Evolutionary conservation across 345 rosid species (phyloP), one percentile per base, ranked within the genome.

Genomic region (Bruguiera gymnorhiza): DNA sequence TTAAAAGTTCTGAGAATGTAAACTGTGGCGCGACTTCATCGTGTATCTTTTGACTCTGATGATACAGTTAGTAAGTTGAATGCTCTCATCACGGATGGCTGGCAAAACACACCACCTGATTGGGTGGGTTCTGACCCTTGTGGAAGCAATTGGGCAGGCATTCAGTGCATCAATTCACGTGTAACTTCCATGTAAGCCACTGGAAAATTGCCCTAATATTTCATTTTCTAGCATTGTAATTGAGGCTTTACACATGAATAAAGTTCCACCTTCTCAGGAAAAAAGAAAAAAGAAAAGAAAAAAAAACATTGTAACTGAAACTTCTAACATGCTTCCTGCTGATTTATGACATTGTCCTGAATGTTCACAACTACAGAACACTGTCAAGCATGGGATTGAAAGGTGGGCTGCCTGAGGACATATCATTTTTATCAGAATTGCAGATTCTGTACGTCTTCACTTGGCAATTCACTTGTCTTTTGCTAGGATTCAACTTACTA

Each of bases 71-170:
- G 36, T 77, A 79, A 65, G 5, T 66, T 93, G 75, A 67, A 26
- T 2, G 70, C 83, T 63, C 62, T 93, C 36, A 80, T 51, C 23
- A 23, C 23, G 77, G 53, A 0, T 52, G 46, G 5, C n/a, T 87
- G 93, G 97, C 24, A 76, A 34, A 83, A 70, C 27, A 16, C 50
- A 37, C 98, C 97, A 30, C 77, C 89, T 36, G 67, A 32, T 64
- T 93, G 98, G 98, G 60, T 11, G 21, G 86, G 88, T 4, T 0
- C 61, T 24, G 97, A 93, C 76, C 98, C 98, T 74, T 93, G 98
- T 75, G 86, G 86, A 73, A 71, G 58, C 68, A 39, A 39, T 0
- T 93, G 98, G 98, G 89, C 72, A 0, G 98, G 98, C 62, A 84
- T 91, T 68, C 29, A 13, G 20, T 93, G 98, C 79, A 46, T 18